Evolutionary conservation across 2,329 filamentous ascomycete genomes (phyloP).

Genomic region (Neodidymelliopsis sp.): DNA sequence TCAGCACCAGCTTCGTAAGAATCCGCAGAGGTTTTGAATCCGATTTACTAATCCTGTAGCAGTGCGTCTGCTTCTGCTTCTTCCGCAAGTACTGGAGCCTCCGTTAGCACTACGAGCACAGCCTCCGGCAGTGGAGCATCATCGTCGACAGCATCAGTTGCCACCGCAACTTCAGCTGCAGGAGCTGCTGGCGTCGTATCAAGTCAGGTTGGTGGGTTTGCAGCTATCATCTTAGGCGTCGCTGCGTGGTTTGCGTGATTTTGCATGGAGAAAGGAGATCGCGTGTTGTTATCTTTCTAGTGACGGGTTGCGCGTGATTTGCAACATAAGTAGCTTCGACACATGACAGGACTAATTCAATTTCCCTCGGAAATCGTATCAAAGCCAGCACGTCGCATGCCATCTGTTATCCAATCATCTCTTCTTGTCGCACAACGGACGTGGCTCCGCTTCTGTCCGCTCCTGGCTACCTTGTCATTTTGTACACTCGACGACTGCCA

Average conservation of each 20-base stretch:
- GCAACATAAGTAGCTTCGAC: neutral
- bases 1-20: slow-evolving; percentile 13
- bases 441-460: too few species aligned
- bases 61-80: slow-evolving; percentile 11
- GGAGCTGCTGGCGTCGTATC: neutral
- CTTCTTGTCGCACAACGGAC: too few species aligned
- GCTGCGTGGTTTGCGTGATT: slow-evolving; percentile 18
- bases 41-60: neutral
- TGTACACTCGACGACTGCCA: too few species aligned
- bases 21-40: neutral
- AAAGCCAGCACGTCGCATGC: too few species aligned
- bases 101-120: slow-evolving; percentile 2
- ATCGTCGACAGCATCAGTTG: slow-evolving; percentile 3
- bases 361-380: too few species aligned
- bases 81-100: neutral
- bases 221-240: slow-evolving; percentile 11
- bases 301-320: neutral
- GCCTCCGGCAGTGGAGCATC: neutral
- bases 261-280: neutral
- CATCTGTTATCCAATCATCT: too few species aligned
- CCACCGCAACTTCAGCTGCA: neutral
- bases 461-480: too few species aligned
- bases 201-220: slow-evolving; percentile 3
- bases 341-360: too few species aligned
- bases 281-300: too few species aligned